These are phyloP conservation scores for Ramularia endophylla DNA, from an alignment of 2,329 filamentous ascomycete genomes.

Conservation along the genomic window DNA sequence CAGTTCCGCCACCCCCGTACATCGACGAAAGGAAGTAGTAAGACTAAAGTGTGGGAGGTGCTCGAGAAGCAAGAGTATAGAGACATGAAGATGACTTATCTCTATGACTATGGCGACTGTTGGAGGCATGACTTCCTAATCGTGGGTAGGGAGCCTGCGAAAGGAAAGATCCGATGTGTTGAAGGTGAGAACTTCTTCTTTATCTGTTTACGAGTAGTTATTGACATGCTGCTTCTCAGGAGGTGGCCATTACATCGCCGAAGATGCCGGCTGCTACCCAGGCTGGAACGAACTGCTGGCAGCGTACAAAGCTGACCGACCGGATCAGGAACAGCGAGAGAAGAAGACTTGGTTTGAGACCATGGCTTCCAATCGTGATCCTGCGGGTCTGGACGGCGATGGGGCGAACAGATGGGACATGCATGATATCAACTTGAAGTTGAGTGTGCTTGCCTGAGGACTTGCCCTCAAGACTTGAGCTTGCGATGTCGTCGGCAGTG, in stretches of 20 bases:
- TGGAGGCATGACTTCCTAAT: conserved; percentile 25
- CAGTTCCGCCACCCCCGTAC: conserved; percentile 16
- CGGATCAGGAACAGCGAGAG: conserved; percentile 23
- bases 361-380: conserved; percentile 20
- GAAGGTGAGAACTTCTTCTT: too few relatives aligned
- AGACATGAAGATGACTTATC: conserved; percentile 8
- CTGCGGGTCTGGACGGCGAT: conserved; percentile 18
- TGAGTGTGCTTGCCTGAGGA: conserved; percentile 2
- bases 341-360: conserved; percentile 28
- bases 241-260: conserved; percentile 29
- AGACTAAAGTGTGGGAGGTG: conserved; percentile 13
- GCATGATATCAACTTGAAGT: conserved; percentile 10
- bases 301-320: conserved; percentile 25
- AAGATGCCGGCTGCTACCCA: conserved; percentile 26
- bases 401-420: conserved; percentile 21
- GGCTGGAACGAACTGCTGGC: conserved; percentile 30
- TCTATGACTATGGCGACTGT: conserved; percentile 25
- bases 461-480: too few relatives aligned
- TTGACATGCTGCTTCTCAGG: too few relatives aligned
- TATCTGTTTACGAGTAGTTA: too few relatives aligned
- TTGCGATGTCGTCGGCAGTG: too few relatives aligned
- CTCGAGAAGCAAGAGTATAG: conserved; percentile 13
- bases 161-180: conserved; percentile 18
- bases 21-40: conserved; percentile 10
- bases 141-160: conserved; percentile 14